Evolutionary conservation across 2,329 filamentous ascomycete species (phyloP), one percentile per base, ranked within the genome.

Genomic region (Ceratocystis colombiana): DNA sequence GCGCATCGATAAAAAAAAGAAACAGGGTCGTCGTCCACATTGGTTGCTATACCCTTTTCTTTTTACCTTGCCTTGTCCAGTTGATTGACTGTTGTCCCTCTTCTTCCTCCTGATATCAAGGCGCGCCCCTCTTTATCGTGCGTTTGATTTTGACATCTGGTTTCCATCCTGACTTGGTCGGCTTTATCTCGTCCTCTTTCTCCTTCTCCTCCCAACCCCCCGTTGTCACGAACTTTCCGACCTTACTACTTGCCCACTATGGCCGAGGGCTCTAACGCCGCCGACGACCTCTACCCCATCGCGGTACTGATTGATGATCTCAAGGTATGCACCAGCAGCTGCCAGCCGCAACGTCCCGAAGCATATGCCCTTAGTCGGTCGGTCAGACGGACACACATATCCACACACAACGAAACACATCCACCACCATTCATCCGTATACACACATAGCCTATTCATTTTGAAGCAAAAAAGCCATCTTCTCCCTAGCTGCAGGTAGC

Each of bases 291-390:
- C 74, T 99, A 97, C 79, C 94, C 94, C 77, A 99, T 99, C 82
- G 94, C 95, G 75, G 94, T 99, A 72, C 87, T 99, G 79, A 99
- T 99, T 79, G 94, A 99, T 78, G 94, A 99, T 85, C 84, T 99
- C 75, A 99, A 96, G 90, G 92, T 96, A 84, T 30, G 67, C 33
- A 57, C 12, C 63, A 28, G 37, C 37, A 41, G 37, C 37, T 41
- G 37, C 66, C 53, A 59, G 53, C 25, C 28, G 25, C 28, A 59
- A 15, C 53, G 8, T n/a, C 28, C 53, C 17, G 53, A 59, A 59
- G 25, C 25, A 20, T 8, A 30, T 59, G 28, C 53, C 37, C 37
- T 41, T 12, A 37, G 25, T 30, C 12, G 37, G 37, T 41, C 37
- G 37, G 37, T 41, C 25, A 57, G 28, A 55, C 10, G 25, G 22